Evolutionary conservation across 148 eudicot genomes (phyloP).

Genomic region (Rhododendron molle): DNA sequence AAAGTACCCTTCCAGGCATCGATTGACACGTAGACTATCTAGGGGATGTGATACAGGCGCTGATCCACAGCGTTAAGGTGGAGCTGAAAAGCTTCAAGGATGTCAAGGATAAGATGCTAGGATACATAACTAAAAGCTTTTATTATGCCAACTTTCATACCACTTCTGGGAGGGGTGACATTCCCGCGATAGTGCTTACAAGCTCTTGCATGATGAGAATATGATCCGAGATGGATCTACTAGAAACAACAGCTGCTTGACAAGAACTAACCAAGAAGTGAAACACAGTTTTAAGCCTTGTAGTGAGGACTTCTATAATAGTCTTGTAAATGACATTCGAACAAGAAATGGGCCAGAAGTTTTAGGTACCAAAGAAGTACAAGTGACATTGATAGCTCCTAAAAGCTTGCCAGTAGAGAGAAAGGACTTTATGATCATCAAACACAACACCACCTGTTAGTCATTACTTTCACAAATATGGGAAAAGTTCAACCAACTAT

Average conservation of each 20-base stretch:
- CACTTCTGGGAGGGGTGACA: not conserved
- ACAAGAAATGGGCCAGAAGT: no score
- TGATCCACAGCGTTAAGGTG: not conserved
- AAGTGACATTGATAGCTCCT: not conserved
- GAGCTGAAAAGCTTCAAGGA: not conserved
- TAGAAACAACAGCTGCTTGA: not conserved
- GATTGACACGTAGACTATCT: not conserved
- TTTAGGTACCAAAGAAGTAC: not conserved
- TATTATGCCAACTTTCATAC: not conserved
- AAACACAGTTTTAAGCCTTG: no score
- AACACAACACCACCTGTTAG: not conserved
- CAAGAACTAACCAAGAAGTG: not conserved
- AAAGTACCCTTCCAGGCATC: not conserved
- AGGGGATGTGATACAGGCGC: not conserved
- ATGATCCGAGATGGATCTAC: not conserved
- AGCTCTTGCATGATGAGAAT: not conserved
- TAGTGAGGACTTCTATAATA: no score
- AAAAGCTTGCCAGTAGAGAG: not conserved
- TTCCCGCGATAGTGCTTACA: not conserved
- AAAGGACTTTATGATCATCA: not conserved
- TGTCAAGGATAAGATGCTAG: not conserved
- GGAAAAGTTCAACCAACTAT: not conserved
- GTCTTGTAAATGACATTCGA: no score
- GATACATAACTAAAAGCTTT: not conserved
- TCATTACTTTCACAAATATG: not conserved